Conservation (phyloP, 805 yeast species). For the Nakazawaea pomicola region DNA sequence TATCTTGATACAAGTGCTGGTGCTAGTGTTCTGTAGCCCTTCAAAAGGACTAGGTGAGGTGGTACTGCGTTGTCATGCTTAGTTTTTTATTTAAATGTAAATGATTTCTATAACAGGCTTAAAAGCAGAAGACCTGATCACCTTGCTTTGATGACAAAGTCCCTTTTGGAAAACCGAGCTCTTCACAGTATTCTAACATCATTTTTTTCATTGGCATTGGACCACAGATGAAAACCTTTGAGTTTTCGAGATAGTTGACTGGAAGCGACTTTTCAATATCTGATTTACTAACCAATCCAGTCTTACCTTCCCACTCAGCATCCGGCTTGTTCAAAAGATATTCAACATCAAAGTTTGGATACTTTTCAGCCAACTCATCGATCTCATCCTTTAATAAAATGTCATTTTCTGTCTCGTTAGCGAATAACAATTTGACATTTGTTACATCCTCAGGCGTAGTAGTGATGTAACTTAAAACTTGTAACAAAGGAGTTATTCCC, state of each 20-base stretch:
- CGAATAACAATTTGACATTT: constrained; percentile 56
- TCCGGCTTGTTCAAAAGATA: constrained; percentile 54
- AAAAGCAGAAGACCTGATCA: constrained; percentile 33
- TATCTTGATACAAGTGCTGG: too few relatives aligned
- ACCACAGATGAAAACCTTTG: constrained; percentile 67
- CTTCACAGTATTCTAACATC: constrained; percentile 44
- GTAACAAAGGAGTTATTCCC: constrained; percentile 87
- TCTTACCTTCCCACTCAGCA: constrained; percentile 55
- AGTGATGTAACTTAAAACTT: constrained; percentile 65
- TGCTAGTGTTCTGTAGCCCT: too few relatives aligned
- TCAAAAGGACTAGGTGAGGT: too few relatives aligned
- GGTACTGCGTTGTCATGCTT: not conserved
- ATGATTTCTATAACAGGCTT: constrained; percentile 1
- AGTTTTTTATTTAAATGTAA: too few relatives aligned
- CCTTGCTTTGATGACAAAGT: constrained; percentile 23
- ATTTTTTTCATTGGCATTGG: constrained; percentile 63
- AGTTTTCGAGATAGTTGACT: constrained; percentile 37
- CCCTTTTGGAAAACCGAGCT: constrained; percentile 55
- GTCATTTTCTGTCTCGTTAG: constrained; percentile 74
- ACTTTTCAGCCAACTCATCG: constrained; percentile 60
- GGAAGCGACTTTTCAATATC: constrained; percentile 28
- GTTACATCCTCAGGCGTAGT: constrained; percentile 67
- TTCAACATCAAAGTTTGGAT: constrained; percentile 57
- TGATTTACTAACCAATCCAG: constrained; percentile 58
- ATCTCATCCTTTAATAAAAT: constrained; percentile 67